These are phyloP conservation scores for Micractinium conductrix DNA, from an alignment of 139 green algal genomes.

Conservation along the genomic window DNA sequence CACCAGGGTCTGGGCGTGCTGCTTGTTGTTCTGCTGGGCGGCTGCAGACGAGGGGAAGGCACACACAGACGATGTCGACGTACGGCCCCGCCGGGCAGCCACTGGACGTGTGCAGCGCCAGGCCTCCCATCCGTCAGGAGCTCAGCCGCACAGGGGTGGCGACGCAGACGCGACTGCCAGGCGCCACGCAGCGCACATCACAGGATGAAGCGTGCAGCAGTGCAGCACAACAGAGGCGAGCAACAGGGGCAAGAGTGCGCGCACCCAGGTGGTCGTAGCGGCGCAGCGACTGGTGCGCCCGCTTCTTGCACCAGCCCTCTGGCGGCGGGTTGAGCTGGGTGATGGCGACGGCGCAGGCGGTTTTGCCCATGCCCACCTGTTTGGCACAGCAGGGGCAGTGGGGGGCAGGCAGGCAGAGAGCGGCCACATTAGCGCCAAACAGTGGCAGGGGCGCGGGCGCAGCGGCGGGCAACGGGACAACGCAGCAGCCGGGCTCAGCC, in stretches of 20 bases:
- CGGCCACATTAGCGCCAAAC: too few species aligned
- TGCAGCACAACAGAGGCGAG: too few species aligned
- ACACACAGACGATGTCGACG: too few species aligned
- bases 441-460: not conserved
- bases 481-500: not conserved
- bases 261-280: conserved; percentile 28
- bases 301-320: conserved; percentile 12
- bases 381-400: not conserved
- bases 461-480: not conserved
- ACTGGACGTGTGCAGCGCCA: too few species aligned
- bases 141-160: too few species aligned
- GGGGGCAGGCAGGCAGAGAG: not conserved
- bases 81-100: too few species aligned
- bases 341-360: conserved; percentile 15
- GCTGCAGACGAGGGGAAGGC: conserved; percentile 6
- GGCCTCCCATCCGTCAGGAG: too few species aligned
- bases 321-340: conserved; percentile 30
- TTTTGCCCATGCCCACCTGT: conserved; percentile 49
- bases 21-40: conserved; percentile 37
- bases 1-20: conserved; percentile 31
- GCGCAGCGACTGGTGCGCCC: not conserved
- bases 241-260: too few species aligned
- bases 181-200: too few species aligned
- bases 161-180: too few species aligned
- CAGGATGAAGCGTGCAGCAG: too few species aligned